These are phyloP conservation scores for Apiotrichum domesticum DNA, from an alignment of 1,284 basidiomycete genomes.

Conservation along the genomic window DNA sequence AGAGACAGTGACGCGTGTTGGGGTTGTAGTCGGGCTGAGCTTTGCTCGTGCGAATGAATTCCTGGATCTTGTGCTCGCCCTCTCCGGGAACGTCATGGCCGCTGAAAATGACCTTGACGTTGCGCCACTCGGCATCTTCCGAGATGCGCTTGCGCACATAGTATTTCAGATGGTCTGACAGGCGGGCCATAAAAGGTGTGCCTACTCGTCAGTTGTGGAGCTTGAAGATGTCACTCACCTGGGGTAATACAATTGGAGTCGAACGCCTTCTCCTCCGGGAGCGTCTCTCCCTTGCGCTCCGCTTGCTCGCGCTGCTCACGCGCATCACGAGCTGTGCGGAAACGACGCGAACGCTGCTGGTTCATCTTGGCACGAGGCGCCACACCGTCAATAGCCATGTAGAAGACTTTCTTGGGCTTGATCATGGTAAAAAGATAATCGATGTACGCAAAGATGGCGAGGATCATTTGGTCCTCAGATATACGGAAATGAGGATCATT, in stretches of 20 bases:
- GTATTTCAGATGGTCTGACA: slow-evolving; percentile 88
- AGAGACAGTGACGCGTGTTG: slow-evolving; percentile 77
- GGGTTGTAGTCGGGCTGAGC: slow-evolving; percentile 82
- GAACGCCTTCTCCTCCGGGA: slow-evolving; percentile 90
- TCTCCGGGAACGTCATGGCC: slow-evolving; percentile 99
- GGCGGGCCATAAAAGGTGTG: slow-evolving; percentile 89
- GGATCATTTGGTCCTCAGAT: slow-evolving; percentile 94
- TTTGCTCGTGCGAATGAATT: slow-evolving; percentile 90
- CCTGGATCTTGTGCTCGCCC: slow-evolving; percentile 99
- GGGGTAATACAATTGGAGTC: slow-evolving; percentile 99
- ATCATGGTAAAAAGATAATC: slow-evolving; percentile 96
- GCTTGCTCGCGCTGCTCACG: slow-evolving; percentile 83
- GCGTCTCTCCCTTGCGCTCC: slow-evolving; percentile 75
- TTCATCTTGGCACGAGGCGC: slow-evolving; percentile 99
- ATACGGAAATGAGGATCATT: slow-evolving; percentile 90
- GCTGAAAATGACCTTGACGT: slow-evolving; percentile 86
- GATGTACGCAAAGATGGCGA: slow-evolving; percentile 93
- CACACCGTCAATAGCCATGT: slow-evolving; percentile 97
- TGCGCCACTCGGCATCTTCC: slow-evolving; percentile 89
- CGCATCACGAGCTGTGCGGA: slow-evolving; percentile 90
- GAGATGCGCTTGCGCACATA: slow-evolving; percentile 96
- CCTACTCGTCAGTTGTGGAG: slow-evolving; percentile 31
- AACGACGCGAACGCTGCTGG: slow-evolving; percentile 90
- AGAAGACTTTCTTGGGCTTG: slow-evolving; percentile 92
- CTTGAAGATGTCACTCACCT: slow-evolving; percentile 34